These are phyloP conservation scores for Heterobasidion parviporum DNA, from an alignment of 1,284 basidiomycete genomes.

Conservation along the genomic window DNA sequence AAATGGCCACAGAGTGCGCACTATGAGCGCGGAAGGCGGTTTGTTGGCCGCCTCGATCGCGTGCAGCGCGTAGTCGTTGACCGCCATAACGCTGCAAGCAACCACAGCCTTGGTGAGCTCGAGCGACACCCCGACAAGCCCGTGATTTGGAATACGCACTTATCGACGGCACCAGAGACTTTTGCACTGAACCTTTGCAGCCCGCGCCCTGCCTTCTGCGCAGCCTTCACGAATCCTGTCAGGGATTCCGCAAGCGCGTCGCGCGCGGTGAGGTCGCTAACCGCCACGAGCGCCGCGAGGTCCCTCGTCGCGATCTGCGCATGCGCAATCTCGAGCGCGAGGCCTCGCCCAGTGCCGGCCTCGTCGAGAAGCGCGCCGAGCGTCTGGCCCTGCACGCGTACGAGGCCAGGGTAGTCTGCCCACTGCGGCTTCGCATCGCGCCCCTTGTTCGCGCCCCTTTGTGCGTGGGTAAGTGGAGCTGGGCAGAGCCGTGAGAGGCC, in stretches of 20 bases:
- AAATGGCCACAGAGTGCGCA: slow-evolving; percentile 40
- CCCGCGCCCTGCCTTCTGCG: slow-evolving; percentile 47
- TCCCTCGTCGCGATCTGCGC: slow-evolving; percentile 69
- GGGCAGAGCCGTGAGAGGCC: slow-evolving; percentile 45
- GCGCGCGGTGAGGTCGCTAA: slow-evolving; percentile 50
- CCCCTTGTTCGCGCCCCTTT: background rate
- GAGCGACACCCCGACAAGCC: background rate
- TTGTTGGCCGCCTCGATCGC: slow-evolving; percentile 45
- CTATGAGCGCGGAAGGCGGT: slow-evolving; percentile 18
- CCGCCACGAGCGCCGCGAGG: slow-evolving; percentile 48
- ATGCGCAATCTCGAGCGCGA: slow-evolving; percentile 61
- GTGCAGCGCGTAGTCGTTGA: slow-evolving; percentile 59
- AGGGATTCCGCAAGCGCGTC: slow-evolving; percentile 48
- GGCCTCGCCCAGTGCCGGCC: slow-evolving; percentile 41
- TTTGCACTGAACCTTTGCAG: slow-evolving; percentile 52
- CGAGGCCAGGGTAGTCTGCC: slow-evolving; percentile 54
- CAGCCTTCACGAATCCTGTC: slow-evolving; percentile 45
- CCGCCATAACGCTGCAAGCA: slow-evolving; percentile 48
- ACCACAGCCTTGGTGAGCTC: background rate
- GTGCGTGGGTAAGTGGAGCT: slow-evolving; percentile 4
- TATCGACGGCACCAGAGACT: slow-evolving; percentile 61
- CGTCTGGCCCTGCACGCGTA: slow-evolving; percentile 48
- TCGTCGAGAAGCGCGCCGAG: slow-evolving; percentile 57
- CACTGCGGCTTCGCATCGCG: slow-evolving; percentile 16
- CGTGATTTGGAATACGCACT: slow-evolving; percentile 23